These are phyloP conservation scores for Stachybotrys chlorohalonatus DNA, from an alignment of 2,329 filamentous ascomycete genomes.

Conservation along the genomic window DNA sequence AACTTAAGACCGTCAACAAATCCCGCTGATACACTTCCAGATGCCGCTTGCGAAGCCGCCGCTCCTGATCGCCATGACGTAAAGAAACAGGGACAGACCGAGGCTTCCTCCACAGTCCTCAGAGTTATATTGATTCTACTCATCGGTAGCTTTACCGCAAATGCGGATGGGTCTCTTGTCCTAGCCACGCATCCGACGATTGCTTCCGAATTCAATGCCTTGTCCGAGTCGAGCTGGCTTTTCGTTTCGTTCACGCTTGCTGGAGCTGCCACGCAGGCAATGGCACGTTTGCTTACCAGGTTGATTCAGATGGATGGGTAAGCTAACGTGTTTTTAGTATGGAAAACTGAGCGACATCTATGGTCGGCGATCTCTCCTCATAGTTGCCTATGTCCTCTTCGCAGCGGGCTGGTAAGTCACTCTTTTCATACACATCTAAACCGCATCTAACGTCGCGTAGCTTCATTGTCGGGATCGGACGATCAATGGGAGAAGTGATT, in stretches of 20 bases:
- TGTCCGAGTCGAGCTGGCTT: not conserved
- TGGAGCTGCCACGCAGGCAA: not conserved
- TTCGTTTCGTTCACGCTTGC: not conserved
- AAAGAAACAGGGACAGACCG: too few species aligned
- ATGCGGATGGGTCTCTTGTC: not conserved
- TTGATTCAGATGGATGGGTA: too few species aligned
- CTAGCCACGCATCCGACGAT: not conserved
- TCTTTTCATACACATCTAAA: not conserved
- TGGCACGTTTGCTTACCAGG: too few species aligned
- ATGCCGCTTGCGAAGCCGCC: too few species aligned
- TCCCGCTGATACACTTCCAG: too few species aligned
- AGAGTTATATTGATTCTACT: too few species aligned
- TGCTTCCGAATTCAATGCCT: not conserved
- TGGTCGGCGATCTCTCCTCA: not conserved
- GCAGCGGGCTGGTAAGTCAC: not conserved
- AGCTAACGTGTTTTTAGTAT: not conserved
- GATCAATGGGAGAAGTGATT: not conserved
- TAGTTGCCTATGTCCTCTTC: not conserved
- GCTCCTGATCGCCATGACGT: too few species aligned
- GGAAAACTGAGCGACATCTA: slow-evolving; percentile 1
- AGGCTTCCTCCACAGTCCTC: too few species aligned
- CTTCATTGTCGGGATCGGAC: too few species aligned
- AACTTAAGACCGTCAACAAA: too few species aligned
- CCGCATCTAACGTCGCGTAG: too few species aligned
- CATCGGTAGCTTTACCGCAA: not conserved